Conservation (phyloP, 2,329 filamentous ascomycete genomes). For the Chalaropsis thielavioides region DNA sequence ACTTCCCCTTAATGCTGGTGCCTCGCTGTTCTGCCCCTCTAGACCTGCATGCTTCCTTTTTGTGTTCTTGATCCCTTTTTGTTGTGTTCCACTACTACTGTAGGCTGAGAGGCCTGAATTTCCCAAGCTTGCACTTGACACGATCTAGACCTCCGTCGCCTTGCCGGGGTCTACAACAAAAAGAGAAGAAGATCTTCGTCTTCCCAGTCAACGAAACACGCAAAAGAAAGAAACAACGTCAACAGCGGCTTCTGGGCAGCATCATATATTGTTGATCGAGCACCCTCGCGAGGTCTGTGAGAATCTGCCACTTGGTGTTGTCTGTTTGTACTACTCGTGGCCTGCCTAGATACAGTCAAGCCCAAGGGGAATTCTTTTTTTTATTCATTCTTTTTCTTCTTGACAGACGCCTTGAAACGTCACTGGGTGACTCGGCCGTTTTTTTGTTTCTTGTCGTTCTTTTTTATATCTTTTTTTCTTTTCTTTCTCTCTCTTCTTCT, state of each 20-base stretch:
- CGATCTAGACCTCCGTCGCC: not conserved
- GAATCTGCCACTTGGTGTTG: not conserved
- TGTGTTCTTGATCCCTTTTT: not conserved
- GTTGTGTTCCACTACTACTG: not conserved
- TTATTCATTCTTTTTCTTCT: not conserved
- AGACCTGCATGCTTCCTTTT: not conserved
- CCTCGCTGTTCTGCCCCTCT: not conserved
- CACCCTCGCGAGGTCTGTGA: not conserved
- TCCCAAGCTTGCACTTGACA: not conserved
- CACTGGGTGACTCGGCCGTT: slow-evolving; percentile 3
- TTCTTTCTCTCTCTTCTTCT: not conserved
- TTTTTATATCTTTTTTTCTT: not conserved
- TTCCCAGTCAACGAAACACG: not conserved
- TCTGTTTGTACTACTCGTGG: not conserved
- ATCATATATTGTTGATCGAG: slow-evolving; percentile 1
- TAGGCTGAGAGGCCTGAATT: not conserved
- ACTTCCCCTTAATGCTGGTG: not conserved
- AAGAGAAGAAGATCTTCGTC: not conserved
- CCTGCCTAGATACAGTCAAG: no score
- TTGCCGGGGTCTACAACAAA: not conserved
- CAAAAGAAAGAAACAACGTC: not conserved
- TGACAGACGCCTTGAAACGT: slow-evolving; percentile 3
- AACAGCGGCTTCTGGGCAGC: not conserved
- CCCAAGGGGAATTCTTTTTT: not conserved
- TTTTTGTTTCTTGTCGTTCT: slow-evolving; percentile 6